These are phyloP conservation scores for Fomes fomentarius DNA, from an alignment of 1,284 basidiomycete species.

Conservation along the genomic window DNA sequence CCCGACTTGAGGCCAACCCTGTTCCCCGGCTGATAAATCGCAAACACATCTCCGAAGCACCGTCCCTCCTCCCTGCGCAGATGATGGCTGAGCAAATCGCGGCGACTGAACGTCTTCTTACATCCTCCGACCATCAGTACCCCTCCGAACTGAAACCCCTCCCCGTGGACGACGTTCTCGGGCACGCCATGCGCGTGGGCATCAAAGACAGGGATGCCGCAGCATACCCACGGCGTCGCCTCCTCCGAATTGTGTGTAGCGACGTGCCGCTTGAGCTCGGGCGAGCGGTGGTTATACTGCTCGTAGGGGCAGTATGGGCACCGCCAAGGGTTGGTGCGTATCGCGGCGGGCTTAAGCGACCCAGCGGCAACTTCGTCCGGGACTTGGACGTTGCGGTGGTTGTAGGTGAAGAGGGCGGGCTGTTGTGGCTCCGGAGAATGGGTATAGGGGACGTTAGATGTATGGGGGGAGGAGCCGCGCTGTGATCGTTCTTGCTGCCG, in stretches of 20 bases:
- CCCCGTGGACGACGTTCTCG: not conserved
- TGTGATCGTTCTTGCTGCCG: too few species aligned
- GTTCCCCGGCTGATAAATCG: not conserved
- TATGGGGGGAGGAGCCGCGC: not conserved
- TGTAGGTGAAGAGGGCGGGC: not conserved
- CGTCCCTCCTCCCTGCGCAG: constrained; percentile 45
- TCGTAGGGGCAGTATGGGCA: constrained; percentile 20
- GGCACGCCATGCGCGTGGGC: not conserved
- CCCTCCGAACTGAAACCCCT: constrained; percentile 23
- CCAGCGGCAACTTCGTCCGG: not conserved
- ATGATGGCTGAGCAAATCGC: constrained; percentile 61
- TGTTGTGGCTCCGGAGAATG: not conserved
- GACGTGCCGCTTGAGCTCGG: constrained; percentile 58
- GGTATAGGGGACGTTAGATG: not conserved
- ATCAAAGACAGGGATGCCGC: not conserved
- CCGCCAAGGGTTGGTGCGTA: not conserved
- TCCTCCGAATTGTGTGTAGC: constrained; percentile 46
- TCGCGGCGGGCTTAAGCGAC: not conserved
- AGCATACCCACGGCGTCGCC: constrained; percentile 24
- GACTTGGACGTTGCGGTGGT: not conserved
- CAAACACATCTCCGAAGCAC: constrained; percentile 39
- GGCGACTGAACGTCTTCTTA: constrained; percentile 51
- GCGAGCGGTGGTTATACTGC: constrained; percentile 46
- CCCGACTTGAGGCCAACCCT: not conserved
- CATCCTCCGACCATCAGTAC: constrained; percentile 45